A percentile compares a stretch with the other conserved stretches of the same genome.
Evolutionary conservation across 1,284 basidiomycete species (phyloP).

Genomic region (Sutorius eximius): DNA sequence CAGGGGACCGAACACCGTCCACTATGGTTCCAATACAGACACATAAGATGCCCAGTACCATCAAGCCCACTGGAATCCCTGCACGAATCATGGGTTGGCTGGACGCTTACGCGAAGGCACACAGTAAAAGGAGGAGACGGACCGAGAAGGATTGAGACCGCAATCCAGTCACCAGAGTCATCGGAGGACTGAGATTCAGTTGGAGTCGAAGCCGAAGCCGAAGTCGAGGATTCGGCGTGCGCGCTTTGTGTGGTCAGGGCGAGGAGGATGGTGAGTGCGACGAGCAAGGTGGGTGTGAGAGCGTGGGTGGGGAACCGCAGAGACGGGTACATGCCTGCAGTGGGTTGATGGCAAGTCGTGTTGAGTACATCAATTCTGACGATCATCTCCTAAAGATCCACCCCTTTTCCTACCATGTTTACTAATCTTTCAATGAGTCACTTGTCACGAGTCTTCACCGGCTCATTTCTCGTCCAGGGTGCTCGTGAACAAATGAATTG

Average conservation of each 20-base stretch:
- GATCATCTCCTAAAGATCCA: neutral
- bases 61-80: neutral
- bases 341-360: neutral
- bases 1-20: neutral
- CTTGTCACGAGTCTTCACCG: no score
- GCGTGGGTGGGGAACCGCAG: neutral
- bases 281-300: neutral
- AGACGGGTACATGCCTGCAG: neutral
- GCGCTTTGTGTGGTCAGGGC: neutral
- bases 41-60: neutral
- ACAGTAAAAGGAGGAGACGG: neutral
- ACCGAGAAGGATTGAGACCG: neutral
- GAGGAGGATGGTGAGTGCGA: neutral
- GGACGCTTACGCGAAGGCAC: neutral
- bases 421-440: neutral
- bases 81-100: neutral
- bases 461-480: no score
- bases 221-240: neutral
- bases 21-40: neutral
- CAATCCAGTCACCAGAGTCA: neutral
- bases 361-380: neutral
- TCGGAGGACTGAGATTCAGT: neutral
- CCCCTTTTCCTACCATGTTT: neutral
- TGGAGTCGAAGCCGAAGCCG: neutral
- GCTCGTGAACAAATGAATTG: no score